A percentile compares a stretch with the other conserved stretches of the same genome.
Evolutionary conservation across 306 rosid species (phyloP).

Genomic region (Citrullus colocynthis): DNA sequence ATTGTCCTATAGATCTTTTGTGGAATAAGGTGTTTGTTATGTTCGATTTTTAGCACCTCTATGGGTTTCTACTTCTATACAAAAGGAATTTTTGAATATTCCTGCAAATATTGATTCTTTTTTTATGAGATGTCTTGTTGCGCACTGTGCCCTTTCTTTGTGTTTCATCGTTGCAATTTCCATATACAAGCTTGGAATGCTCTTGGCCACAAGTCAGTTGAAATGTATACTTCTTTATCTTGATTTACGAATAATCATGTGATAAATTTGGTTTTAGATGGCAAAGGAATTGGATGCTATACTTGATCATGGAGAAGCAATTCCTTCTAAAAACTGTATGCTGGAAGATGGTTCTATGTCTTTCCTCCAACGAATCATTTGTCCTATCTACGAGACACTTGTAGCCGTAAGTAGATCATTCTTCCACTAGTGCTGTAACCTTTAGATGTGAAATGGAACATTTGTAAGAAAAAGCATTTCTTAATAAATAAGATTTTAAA

Average conservation of each 20-base stretch:
- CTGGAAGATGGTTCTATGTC: slow-evolving; percentile 42
- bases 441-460: not conserved
- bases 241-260: not conserved
- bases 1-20: not conserved
- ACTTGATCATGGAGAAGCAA: slow-evolving; percentile 79
- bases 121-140: not conserved
- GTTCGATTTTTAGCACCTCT: not conserved
- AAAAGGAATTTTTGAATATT: not conserved
- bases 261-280: slow-evolving; percentile 47
- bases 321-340: slow-evolving; percentile 38
- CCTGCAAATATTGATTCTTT: not conserved
- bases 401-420: slow-evolving; percentile 37
- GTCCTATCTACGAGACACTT: slow-evolving; percentile 46
- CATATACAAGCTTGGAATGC: not conserved
- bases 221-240: not conserved
- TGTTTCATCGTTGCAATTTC: not conserved
- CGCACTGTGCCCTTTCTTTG: not conserved
- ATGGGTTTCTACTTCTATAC: not conserved
- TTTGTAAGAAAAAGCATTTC: not conserved
- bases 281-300: slow-evolving; percentile 83
- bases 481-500: not conserved
- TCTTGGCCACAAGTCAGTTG: not conserved
- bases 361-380: slow-evolving; percentile 55
- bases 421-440: not conserved
- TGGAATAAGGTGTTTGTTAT: not conserved